phyloP scores from a whole-genome alignment of 75 land plant genomes.

The Adiantum capillusveneris region DNA sequence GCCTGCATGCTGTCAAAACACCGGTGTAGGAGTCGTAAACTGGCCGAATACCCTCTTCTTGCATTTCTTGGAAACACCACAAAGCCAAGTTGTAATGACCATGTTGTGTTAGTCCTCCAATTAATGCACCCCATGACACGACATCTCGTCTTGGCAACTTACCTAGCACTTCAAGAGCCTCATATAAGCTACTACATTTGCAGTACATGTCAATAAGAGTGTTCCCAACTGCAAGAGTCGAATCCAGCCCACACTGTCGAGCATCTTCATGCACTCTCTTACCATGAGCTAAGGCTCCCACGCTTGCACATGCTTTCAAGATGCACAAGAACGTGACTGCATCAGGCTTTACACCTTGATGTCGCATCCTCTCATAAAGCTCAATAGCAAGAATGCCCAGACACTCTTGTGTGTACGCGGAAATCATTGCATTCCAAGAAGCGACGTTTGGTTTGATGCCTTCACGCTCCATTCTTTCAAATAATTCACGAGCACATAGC shows the following conservation, averaged over 20 bases:
- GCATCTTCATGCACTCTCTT: slow-evolving; percentile 3
- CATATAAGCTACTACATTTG: slow-evolving; percentile 31
- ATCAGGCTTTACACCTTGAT: slow-evolving; percentile 24
- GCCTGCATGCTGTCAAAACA: slow-evolving; percentile 19
- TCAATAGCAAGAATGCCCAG: too few species aligned
- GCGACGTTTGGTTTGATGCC: not conserved
- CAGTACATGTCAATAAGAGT: slow-evolving; percentile 53
- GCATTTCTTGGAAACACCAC: slow-evolving; percentile 26
- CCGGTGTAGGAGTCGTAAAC: slow-evolving; percentile 36
- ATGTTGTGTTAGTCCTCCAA: slow-evolving; percentile 39
- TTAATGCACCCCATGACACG: slow-evolving; percentile 36
- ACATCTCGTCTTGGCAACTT: slow-evolving; percentile 33
- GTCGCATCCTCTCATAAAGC: too few species aligned
- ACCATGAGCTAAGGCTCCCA: slow-evolving; percentile 16
- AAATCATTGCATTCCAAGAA: slow-evolving; percentile 31
- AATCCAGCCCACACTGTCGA: too few species aligned
- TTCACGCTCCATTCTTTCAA: too few species aligned
- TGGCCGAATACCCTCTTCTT: slow-evolving; percentile 14
- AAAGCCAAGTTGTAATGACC: slow-evolving; percentile 25
- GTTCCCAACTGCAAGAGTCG: slow-evolving; percentile 18
- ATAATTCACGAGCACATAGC: too few species aligned
- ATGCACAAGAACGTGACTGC: slow-evolving; percentile 53
- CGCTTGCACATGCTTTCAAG: slow-evolving; percentile 17
- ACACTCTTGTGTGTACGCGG: not conserved
- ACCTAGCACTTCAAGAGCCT: slow-evolving; percentile 29